Conservation (phyloP, 768 basidiomycete species). For the Amyloporia xantha region DNA sequence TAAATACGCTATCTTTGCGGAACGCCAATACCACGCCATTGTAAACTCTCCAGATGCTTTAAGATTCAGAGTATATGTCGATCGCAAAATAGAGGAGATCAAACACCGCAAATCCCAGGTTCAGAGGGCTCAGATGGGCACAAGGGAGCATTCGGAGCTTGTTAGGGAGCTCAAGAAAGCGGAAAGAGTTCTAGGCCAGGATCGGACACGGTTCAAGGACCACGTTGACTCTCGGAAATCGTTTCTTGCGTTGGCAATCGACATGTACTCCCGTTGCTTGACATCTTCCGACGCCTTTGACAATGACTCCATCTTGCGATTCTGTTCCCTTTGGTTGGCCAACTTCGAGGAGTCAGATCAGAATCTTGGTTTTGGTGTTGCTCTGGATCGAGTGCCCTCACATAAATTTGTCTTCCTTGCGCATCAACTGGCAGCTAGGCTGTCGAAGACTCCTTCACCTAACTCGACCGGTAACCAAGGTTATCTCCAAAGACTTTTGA, state of each 20-base stretch:
- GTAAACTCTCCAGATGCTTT: conserved; percentile 62
- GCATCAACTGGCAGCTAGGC: conserved; percentile 89
- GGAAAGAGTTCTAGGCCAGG: conserved; percentile 43
- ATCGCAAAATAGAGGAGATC: conserved; percentile 71
- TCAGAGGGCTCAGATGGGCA: conserved; percentile 14
- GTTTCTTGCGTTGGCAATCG: conserved; percentile 70
- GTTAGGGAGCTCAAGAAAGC: conserved; percentile 37
- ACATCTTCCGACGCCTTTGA: conserved; percentile 65
- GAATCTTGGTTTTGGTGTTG: conserved; percentile 33
- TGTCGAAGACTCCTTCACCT: conserved; percentile 39
- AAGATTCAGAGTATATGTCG: conserved; percentile 63
- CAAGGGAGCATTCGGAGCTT: conserved; percentile 23
- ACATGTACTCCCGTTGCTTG: conserved; percentile 82
- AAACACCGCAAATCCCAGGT: conserved; percentile 38
- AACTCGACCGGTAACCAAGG: conserved; percentile 36
- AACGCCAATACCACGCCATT: conserved; percentile 74
- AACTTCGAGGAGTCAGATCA: conserved; percentile 62
- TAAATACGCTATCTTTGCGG: conserved; percentile 85
- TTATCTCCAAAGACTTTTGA: conserved; percentile 55
- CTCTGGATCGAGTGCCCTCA: conserved; percentile 64
- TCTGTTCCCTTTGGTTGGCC: conserved; percentile 89
- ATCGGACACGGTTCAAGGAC: conserved; percentile 38
- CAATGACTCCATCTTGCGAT: conserved; percentile 68
- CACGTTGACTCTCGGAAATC: conserved; percentile 39
- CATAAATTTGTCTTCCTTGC: conserved; percentile 87